Percentiles rank a stretch among this genome's conserved stretches.
These are phyloP conservation scores for Auricularia sp. DNA, from an alignment of 768 basidiomycete genomes.

Conservation along the genomic window DNA sequence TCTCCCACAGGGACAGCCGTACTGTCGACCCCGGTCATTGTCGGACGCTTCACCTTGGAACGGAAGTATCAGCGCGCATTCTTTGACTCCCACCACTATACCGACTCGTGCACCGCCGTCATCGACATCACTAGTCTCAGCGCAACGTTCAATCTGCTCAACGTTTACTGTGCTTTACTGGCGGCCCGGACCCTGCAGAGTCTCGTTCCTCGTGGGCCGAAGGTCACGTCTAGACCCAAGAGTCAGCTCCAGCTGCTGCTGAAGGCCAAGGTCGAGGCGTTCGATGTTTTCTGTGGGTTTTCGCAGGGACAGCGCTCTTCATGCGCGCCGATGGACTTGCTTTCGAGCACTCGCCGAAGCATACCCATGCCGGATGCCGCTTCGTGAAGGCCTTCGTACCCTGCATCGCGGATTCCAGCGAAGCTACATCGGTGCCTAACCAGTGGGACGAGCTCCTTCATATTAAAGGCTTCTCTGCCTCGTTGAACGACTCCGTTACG, in stretches of 20 bases:
- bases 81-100: slow-evolving; percentile 2
- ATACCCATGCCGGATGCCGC: slow-evolving; percentile 25
- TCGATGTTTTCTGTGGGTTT: slow-evolving; percentile 41
- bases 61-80: slow-evolving; percentile 4
- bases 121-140: slow-evolving; percentile 10
- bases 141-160: slow-evolving; percentile 34
- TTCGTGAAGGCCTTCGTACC: slow-evolving; percentile 22
- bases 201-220: slow-evolving; percentile 24
- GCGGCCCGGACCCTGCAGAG: slow-evolving; percentile 43
- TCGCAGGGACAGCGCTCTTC: slow-evolving; percentile 27
- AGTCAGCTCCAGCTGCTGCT: slow-evolving; percentile 17
- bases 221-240: slow-evolving; percentile 13
- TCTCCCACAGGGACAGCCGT: neutral
- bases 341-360: slow-evolving; percentile 17
- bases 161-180: slow-evolving; percentile 61
- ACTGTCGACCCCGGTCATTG: slow-evolving; percentile 12
- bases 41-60: slow-evolving; percentile 13
- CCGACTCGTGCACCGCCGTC: slow-evolving; percentile 4
- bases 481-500: slow-evolving; percentile 17
- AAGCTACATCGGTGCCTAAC: slow-evolving; percentile 19
- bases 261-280: slow-evolving; percentile 27
- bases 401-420: slow-evolving; percentile 68
- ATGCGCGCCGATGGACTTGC: slow-evolving; percentile 32
- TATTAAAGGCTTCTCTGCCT: neutral
- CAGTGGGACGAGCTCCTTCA: slow-evolving; percentile 7